A percentile compares a stretch with the other conserved stretches of the same genome.
Conservation (phyloP, 2,329 filamentous ascomycete genomes). For the Amauroascus niger region DNA sequence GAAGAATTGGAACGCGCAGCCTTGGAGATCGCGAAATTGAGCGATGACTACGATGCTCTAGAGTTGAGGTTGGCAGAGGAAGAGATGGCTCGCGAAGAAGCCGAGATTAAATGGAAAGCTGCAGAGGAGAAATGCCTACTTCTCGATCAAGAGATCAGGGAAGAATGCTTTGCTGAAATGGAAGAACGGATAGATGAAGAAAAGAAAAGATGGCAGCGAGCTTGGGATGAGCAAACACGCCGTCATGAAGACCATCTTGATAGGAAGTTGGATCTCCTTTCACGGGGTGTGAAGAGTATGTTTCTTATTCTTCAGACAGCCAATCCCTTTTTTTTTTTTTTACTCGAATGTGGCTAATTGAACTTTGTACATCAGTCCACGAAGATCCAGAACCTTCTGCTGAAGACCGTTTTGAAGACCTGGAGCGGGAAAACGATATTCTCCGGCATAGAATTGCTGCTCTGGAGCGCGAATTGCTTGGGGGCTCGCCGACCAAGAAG, state of each 20-base stretch:
- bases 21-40: slow-evolving; percentile 69
- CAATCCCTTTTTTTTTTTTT: slow-evolving; percentile 14
- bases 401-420: slow-evolving; percentile 52
- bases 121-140: slow-evolving; percentile 57
- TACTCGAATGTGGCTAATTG: slow-evolving; percentile 19
- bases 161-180: slow-evolving; percentile 82
- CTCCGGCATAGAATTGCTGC: slow-evolving; percentile 56
- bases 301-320: slow-evolving; percentile 14
- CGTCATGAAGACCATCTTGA: slow-evolving; percentile 77
- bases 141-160: slow-evolving; percentile 73
- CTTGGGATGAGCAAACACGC: slow-evolving; percentile 65
- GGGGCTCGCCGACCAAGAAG: slow-evolving; percentile 54
- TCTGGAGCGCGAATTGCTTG: slow-evolving; percentile 55
- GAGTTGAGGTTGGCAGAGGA: slow-evolving; percentile 61
- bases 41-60: slow-evolving; percentile 66
- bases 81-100: slow-evolving; percentile 56
- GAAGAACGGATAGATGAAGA: slow-evolving; percentile 67
- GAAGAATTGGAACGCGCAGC: slow-evolving; percentile 75
- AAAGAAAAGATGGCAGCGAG: slow-evolving; percentile 68
- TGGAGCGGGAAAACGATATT: slow-evolving; percentile 62
- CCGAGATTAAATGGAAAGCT: slow-evolving; percentile 62
- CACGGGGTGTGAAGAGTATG: slow-evolving; percentile 44
- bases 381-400: slow-evolving; percentile 42
- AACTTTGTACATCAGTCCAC: slow-evolving; percentile 30
- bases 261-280: slow-evolving; percentile 68